These are phyloP conservation scores for Penicillium ochrochloron DNA, from an alignment of 495 filamentous ascomycete genomes.

Conservation along the genomic window DNA sequence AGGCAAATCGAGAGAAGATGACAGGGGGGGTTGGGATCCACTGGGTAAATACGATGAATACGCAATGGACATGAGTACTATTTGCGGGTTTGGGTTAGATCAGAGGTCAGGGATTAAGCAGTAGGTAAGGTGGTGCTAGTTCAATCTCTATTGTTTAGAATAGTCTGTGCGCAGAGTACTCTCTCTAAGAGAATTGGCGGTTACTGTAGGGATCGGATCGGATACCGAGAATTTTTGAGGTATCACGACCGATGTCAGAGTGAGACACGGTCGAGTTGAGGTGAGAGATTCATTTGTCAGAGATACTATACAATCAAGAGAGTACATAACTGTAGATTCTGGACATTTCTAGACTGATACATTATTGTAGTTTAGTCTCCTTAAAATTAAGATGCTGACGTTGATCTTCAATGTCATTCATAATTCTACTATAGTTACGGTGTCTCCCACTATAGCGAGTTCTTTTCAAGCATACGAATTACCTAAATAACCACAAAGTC, in stretches of 20 bases:
- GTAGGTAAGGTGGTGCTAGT: not conserved
- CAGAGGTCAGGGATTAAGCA: not conserved
- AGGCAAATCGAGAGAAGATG: conserved; percentile 14
- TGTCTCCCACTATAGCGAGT: not conserved
- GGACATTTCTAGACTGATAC: not conserved
- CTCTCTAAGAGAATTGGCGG: not conserved
- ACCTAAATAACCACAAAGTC: not conserved
- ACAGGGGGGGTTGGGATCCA: not conserved
- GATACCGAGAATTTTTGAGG: not conserved
- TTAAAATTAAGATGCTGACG: not conserved
- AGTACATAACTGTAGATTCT: not conserved
- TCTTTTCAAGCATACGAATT: not conserved
- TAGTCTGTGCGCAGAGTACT: not conserved
- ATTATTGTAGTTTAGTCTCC: not conserved
- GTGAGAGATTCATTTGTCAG: not conserved
- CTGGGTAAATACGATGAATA: conserved; percentile 1
- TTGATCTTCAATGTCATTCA: not conserved
- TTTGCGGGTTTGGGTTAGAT: not conserved
- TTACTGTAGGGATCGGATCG: not conserved
- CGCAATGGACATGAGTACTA: not conserved
- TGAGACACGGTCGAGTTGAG: not conserved
- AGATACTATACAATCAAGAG: not conserved
- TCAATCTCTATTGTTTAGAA: not conserved
- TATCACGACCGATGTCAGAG: not conserved
- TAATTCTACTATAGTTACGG: not conserved